These are phyloP conservation scores for Rhizophora apiculata DNA, from an alignment of 345 rosid species.

Conservation along the genomic window DNA sequence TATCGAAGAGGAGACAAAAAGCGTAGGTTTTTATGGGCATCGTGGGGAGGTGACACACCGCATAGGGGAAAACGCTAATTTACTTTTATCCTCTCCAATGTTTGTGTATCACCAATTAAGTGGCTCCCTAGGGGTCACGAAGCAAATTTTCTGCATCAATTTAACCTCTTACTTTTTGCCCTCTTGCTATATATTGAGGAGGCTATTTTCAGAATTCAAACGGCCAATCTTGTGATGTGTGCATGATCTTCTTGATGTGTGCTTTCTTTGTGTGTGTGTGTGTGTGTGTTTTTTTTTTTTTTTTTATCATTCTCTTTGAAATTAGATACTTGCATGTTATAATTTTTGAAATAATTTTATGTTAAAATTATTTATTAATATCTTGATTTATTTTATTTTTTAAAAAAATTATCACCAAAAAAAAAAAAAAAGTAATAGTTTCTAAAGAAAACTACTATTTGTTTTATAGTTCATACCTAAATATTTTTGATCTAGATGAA, in stretches of 20 bases:
- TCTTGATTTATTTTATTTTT: too few relatives aligned
- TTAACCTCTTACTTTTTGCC: neutral
- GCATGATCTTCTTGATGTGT: conserved; percentile 3
- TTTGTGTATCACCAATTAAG: neutral
- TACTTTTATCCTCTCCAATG: conserved; percentile 4
- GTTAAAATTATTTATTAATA: too few relatives aligned
- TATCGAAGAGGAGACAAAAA: neutral
- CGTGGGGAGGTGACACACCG: conserved; percentile 22
- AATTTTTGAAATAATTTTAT: too few relatives aligned
- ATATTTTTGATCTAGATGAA: too few relatives aligned
- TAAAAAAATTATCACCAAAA: too few relatives aligned
- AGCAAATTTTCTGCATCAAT: neutral
- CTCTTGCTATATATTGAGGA: neutral
- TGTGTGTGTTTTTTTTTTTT: too few relatives aligned
- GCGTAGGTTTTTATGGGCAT: conserved; percentile 1
- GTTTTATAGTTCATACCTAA: too few relatives aligned
- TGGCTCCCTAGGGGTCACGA: neutral
- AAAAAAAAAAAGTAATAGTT: too few relatives aligned
- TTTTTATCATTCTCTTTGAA: too few relatives aligned
- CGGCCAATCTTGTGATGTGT: conserved; percentile 2
- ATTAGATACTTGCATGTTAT: too few relatives aligned
- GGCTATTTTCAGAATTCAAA: neutral
- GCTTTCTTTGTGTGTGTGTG: too few relatives aligned
- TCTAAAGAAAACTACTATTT: too few relatives aligned
- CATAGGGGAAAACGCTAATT: neutral